Conservation (phyloP, 2,329 filamentous ascomycete species). For the Botryotinia convoluta region DNA sequence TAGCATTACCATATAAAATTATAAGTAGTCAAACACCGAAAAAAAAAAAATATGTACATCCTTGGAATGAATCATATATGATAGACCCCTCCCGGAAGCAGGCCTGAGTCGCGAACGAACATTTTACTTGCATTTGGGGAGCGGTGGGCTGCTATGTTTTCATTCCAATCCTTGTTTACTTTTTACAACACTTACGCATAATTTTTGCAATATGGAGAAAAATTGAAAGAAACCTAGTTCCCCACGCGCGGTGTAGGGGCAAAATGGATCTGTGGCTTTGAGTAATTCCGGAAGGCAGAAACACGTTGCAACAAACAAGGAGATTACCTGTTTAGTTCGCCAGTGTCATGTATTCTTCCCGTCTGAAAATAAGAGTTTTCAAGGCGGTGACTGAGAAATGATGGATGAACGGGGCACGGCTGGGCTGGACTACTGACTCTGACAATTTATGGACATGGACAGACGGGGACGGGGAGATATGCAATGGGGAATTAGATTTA, state of each 20-base stretch:
- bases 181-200: not conserved
- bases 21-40: constrained; percentile 2
- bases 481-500: not conserved
- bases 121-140: constrained; percentile 11
- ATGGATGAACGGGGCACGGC: not conserved
- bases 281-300: constrained; percentile 16
- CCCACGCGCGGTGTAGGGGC: constrained; percentile 16
- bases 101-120: constrained; percentile 18
- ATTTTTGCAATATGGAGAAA: not conserved
- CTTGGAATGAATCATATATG: constrained; percentile 18
- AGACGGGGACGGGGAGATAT: not conserved
- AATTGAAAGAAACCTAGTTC: not conserved
- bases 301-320: constrained; percentile 15
- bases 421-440: constrained; percentile 8
- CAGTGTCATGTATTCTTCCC: not conserved
- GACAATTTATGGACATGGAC: not conserved
- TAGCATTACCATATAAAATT: not conserved
- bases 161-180: not conserved
- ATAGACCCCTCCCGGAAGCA: constrained; percentile 9
- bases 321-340: constrained; percentile 2
- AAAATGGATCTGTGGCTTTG: not conserved
- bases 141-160: constrained; percentile 17
- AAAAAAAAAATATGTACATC: not conserved
- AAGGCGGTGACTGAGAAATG: constrained; percentile 3
- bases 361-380: not conserved